These are phyloP conservation scores for Fusarium globosum DNA, from an alignment of 2,329 filamentous ascomycete genomes.

Conservation along the genomic window DNA sequence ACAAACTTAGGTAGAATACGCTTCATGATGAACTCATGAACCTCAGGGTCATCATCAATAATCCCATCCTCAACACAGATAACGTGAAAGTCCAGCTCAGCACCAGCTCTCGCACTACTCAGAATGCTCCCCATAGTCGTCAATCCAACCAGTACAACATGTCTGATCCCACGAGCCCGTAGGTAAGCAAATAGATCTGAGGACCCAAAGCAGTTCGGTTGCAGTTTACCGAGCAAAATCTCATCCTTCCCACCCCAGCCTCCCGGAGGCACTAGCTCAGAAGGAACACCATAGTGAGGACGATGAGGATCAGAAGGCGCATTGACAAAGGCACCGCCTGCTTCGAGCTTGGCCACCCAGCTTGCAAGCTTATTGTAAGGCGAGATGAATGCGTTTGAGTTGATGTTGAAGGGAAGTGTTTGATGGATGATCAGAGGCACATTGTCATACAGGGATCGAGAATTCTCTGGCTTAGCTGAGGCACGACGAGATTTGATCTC, in stretches of 20 bases:
- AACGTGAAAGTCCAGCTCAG: not conserved
- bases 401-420: not conserved
- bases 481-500: not conserved
- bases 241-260: not conserved
- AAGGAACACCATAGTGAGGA: not conserved
- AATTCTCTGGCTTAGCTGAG: not conserved
- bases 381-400: not conserved
- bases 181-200: not conserved
- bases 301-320: not conserved
- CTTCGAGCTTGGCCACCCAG: not conserved
- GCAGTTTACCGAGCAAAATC: not conserved
- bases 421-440: not conserved
- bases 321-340: not conserved
- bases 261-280: not conserved
- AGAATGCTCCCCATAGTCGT: not conserved
- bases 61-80: not conserved
- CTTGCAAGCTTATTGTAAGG: not conserved
- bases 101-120: not conserved
- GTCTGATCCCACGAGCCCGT: not conserved
- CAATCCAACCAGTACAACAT: not conserved
- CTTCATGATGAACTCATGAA: not conserved
- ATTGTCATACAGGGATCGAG: not conserved
- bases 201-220: not conserved
- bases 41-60: not conserved
- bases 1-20: not conserved